Conservation (phyloP, 768 basidiomycete species). For the Lentinula sp. region DNA sequence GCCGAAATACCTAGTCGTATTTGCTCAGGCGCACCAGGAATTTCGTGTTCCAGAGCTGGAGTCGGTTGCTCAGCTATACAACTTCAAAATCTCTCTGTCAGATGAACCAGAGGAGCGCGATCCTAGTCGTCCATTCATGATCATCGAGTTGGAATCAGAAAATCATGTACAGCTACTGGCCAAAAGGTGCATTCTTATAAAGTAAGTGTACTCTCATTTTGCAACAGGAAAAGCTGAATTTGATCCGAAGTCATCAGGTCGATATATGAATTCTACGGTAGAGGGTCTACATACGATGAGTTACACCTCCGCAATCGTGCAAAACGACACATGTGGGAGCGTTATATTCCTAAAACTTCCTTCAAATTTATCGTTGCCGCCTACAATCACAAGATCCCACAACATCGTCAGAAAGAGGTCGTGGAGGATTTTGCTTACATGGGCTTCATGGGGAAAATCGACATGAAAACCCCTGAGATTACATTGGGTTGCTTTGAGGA, state of each 20-base stretch:
- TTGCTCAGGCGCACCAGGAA: conserved; percentile 76
- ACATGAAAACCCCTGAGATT: conserved; percentile 75
- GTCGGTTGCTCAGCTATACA: conserved; percentile 71
- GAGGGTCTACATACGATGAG: conserved; percentile 61
- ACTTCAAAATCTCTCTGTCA: conserved; percentile 53
- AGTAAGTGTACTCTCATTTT: conserved; percentile 40
- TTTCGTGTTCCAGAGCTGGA: conserved; percentile 81
- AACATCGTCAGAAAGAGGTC: conserved; percentile 54
- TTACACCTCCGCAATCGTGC: conserved; percentile 53
- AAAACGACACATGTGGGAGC: conserved; percentile 45
- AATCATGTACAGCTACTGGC: conserved; percentile 72
- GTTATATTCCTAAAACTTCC: conserved; percentile 58
- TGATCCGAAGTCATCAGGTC: conserved; percentile 37
- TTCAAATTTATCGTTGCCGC: conserved; percentile 79
- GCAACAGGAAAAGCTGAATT: conserved; percentile 3
- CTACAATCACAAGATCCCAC: conserved; percentile 70
- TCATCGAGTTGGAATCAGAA: conserved; percentile 62
- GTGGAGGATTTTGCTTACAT: conserved; percentile 85
- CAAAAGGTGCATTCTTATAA: conserved; percentile 74
- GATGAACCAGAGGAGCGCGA: conserved; percentile 39
- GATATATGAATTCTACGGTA: conserved; percentile 73
- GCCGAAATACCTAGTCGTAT: conserved; percentile 54
- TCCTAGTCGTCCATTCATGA: conserved; percentile 65
- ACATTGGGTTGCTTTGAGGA: conserved; percentile 78
- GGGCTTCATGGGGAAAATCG: conserved; percentile 74